Conservation (phyloP, 345 rosid species). For the Acer negundo region DNA sequence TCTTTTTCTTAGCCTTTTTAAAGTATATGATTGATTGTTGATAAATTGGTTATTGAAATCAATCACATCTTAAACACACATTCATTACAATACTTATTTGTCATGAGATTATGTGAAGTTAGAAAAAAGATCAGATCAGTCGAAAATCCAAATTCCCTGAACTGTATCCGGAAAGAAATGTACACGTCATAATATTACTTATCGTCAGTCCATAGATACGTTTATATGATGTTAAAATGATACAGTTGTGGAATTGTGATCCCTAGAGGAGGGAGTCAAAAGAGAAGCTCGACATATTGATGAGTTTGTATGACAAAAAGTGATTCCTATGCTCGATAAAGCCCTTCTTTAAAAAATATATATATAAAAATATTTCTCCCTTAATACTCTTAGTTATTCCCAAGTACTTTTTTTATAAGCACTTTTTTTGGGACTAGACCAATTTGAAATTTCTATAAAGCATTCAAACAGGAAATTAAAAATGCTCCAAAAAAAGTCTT, state of each 20-base stretch:
- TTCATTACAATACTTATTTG: too few relatives aligned
- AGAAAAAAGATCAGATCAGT: too few relatives aligned
- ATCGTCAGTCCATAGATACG: not conserved
- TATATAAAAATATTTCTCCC: not conserved
- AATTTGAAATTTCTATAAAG: conserved; percentile 24
- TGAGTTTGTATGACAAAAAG: conserved; percentile 29
- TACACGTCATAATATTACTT: too few relatives aligned
- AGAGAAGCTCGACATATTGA: conserved; percentile 36
- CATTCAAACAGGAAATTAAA: conserved; percentile 24
- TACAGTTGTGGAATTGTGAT: conserved; percentile 5
- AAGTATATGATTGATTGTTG: too few relatives aligned
- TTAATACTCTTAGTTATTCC: not conserved
- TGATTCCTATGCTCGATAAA: conserved; percentile 41
- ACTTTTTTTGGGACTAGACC: conserved; percentile 23
- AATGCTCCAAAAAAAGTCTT: conserved; percentile 14
- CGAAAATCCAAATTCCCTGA: too few relatives aligned
- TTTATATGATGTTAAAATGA: not conserved
- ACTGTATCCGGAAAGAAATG: too few relatives aligned
- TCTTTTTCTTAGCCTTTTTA: too few relatives aligned
- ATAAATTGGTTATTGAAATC: too few relatives aligned
- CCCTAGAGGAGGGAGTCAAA: conserved; percentile 28
- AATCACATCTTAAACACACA: too few relatives aligned
- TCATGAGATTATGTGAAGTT: too few relatives aligned
- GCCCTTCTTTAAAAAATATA: conserved; percentile 9
- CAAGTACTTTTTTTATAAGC: conserved; percentile 4